A percentile compares a stretch with the other conserved stretches of the same genome.
Evolutionary conservation across 78 protist species (phyloP).

Genomic region (Polysphondylium violaceum): DNA sequence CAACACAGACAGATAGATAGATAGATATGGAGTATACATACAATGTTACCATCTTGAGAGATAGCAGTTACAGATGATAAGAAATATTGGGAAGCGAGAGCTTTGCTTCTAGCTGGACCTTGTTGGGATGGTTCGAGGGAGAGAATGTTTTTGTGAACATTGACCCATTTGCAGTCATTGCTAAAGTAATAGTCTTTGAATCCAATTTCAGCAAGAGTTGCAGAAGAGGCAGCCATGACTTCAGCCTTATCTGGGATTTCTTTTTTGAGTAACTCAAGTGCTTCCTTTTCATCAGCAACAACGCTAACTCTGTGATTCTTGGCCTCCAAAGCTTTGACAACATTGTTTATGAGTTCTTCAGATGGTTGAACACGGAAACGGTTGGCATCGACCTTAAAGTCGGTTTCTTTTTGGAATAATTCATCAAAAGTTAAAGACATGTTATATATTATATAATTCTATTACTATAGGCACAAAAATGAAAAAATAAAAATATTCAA

Average conservation of each 20-base stretch:
- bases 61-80: slow-evolving; percentile 35
- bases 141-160: slow-evolving; percentile 23
- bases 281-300: slow-evolving; percentile 20
- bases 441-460: too few species aligned
- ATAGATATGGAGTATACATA: background rate
- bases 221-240: slow-evolving; percentile 21
- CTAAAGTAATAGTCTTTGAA: slow-evolving; percentile 14
- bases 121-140: slow-evolving; percentile 32
- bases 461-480: too few species aligned
- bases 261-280: background rate
- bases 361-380: slow-evolving; percentile 24
- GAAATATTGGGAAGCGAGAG: slow-evolving; percentile 33
- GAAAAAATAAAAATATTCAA: too few species aligned
- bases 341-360: background rate
- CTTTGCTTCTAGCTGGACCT: slow-evolving; percentile 10
- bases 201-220: slow-evolving; percentile 45
- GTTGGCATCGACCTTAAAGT: slow-evolving; percentile 48
- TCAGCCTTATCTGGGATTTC: slow-evolving; percentile 14
- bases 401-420: slow-evolving; percentile 18
- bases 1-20: background rate
- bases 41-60: slow-evolving; percentile 31
- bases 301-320: slow-evolving; percentile 20
- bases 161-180: background rate
- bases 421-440: slow-evolving; percentile 17
- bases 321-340: background rate